Evolutionary conservation across 805 yeast genomes (phyloP).

Genomic region (Isabelozyma gotoi): DNA sequence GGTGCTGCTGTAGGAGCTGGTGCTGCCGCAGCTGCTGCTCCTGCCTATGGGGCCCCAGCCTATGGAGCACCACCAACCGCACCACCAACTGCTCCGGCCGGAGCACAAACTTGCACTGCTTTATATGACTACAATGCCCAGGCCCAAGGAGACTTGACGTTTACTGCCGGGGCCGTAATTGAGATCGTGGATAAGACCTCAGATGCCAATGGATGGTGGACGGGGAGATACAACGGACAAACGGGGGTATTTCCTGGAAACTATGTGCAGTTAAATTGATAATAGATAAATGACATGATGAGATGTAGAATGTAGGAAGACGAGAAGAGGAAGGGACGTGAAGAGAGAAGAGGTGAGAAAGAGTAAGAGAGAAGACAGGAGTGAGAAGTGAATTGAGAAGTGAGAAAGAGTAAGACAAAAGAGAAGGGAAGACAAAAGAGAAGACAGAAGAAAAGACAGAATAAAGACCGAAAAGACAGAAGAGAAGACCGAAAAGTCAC

Average conservation of each 20-base stretch:
- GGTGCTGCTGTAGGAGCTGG: constrained; percentile 6
- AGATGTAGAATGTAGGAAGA: too few relatives aligned
- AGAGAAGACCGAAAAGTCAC: too few relatives aligned
- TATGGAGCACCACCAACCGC: constrained; percentile 23
- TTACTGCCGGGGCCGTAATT: constrained; percentile 85
- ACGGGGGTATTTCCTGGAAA: constrained; percentile 96
- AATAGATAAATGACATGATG: too few relatives aligned
- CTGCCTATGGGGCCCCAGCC: constrained; percentile 30
- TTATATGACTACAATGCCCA: constrained; percentile 90
- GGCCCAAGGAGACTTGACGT: constrained; percentile 86
- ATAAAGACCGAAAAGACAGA: too few relatives aligned
- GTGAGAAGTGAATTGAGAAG: too few relatives aligned
- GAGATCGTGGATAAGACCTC: constrained; percentile 78
- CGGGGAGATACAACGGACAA: constrained; percentile 80
- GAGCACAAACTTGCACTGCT: constrained; percentile 75
- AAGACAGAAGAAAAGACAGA: too few relatives aligned
- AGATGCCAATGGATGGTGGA: constrained; percentile 97
- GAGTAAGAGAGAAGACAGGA: too few relatives aligned
- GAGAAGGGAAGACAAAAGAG: too few relatives aligned
- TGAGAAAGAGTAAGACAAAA: too few relatives aligned
- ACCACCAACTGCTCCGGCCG: constrained; percentile 26
- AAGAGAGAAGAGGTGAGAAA: too few relatives aligned
- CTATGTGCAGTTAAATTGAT: constrained; percentile 71
- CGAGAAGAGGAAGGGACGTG: too few relatives aligned
- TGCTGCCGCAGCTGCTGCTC: constrained; percentile 4